Evolutionary conservation across 345 rosid species (phyloP).

Genomic region (Streptanthus diversifolius): DNA sequence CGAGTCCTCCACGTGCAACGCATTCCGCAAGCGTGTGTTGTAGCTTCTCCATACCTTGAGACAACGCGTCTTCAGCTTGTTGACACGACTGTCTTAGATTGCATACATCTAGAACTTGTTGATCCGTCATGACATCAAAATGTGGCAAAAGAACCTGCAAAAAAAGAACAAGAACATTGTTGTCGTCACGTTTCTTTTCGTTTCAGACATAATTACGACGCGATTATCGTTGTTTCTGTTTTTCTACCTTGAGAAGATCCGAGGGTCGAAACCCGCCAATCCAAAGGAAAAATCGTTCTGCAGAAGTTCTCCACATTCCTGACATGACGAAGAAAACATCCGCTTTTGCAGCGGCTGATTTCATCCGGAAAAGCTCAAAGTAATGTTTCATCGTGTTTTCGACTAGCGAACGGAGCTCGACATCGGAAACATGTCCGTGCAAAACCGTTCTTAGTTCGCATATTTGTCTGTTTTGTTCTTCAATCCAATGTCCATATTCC

Average conservation of each 20-base stretch:
- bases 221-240: neutral
- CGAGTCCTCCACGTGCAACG: constrained; percentile 57
- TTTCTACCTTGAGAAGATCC: constrained; percentile 81
- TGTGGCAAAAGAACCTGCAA: constrained; percentile 75
- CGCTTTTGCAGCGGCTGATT: constrained; percentile 66
- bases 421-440: constrained; percentile 48
- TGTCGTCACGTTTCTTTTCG: neutral
- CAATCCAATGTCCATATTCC: constrained; percentile 86
- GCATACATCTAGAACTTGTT: constrained; percentile 48
- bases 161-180: neutral
- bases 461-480: constrained; percentile 68
- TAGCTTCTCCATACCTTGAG: constrained; percentile 88
- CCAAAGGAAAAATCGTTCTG: constrained; percentile 90
- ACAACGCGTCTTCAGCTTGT: constrained; percentile 95
- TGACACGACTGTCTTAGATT: constrained; percentile 74
- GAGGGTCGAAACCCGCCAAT: constrained; percentile 97
- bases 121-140: constrained; percentile 69
- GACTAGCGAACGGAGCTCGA: constrained; percentile 62
- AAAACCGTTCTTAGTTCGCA: constrained; percentile 60
- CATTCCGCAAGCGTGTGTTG: constrained; percentile 66
- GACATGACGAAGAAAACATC: constrained; percentile 86
- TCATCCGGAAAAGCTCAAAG: constrained; percentile 74
- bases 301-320: constrained; percentile 85
- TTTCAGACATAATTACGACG: neutral
- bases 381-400: constrained; percentile 68